Evolutionary conservation across 176 grass and related monocot species (phyloP).

Genomic region (Panicum miliaceum): DNA sequence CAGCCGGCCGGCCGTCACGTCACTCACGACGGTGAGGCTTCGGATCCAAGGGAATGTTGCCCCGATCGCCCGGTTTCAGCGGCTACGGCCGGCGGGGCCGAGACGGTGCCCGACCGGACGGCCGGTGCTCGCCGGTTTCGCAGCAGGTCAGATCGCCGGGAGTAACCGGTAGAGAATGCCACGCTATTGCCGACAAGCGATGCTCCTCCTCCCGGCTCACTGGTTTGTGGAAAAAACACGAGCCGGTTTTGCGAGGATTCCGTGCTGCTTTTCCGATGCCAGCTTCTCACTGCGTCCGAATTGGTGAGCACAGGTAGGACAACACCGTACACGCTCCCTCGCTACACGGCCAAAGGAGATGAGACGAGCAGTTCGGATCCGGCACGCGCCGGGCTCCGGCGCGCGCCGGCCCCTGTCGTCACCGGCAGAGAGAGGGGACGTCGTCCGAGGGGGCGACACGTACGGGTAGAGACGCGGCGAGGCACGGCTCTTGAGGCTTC

Average conservation of each 20-base stretch:
- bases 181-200: background rate
- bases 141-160: background rate
- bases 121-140: background rate
- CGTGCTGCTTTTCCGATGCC: background rate
- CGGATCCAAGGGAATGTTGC: background rate
- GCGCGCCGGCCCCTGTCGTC: constrained; percentile 11
- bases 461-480: background rate
- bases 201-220: background rate
- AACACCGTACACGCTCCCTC: background rate
- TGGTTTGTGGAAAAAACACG: background rate
- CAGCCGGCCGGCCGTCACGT: background rate
- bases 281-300: background rate
- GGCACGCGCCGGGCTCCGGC: background rate
- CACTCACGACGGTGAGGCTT: background rate
- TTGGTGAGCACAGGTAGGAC: background rate
- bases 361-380: background rate
- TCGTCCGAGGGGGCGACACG: constrained; percentile 13
- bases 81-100: background rate
- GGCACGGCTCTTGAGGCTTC: constrained; percentile 35
- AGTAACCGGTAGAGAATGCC: background rate
- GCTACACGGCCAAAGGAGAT: background rate
- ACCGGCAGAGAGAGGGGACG: background rate
- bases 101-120: too few species aligned
- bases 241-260: background rate
- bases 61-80: background rate